Evolutionary conservation across 2,329 filamentous ascomycete species (phyloP).

Genomic region (Beauveria medogensis): DNA sequence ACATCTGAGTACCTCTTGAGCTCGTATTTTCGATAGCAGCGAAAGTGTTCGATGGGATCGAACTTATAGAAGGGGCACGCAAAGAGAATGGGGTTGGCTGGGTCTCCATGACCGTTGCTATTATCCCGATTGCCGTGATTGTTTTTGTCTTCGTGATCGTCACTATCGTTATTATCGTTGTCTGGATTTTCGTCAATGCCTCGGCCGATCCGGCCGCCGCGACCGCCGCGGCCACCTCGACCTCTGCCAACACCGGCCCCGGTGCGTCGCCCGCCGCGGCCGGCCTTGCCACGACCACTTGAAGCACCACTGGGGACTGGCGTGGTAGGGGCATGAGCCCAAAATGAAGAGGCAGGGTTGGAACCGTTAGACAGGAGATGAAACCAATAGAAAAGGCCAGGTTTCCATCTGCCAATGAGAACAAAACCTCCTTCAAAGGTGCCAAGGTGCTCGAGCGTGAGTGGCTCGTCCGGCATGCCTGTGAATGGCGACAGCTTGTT

Average conservation of each 20-base stretch:
- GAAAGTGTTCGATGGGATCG: background rate
- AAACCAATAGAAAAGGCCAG: background rate
- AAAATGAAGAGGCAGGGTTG: background rate
- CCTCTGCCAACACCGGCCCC: background rate
- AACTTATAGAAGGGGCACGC: conserved; percentile 8
- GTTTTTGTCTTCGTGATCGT: background rate
- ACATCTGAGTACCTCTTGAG: background rate
- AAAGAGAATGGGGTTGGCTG: background rate
- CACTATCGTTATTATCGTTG: background rate
- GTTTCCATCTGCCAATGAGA: background rate
- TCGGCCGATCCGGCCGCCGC: background rate
- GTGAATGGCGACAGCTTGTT: background rate
- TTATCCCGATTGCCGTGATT: background rate
- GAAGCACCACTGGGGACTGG: background rate
- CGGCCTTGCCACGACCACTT: background rate
- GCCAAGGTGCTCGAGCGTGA: background rate
- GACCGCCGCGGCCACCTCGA: background rate
- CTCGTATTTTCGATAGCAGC: conserved; percentile 4
- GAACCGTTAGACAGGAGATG: background rate
- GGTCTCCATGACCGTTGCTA: background rate
- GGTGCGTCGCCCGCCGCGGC: background rate
- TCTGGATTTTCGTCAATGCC: background rate
- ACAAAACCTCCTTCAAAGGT: background rate
- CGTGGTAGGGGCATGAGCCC: background rate
- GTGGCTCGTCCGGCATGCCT: background rate